Percentiles rank a stretch among this genome's conserved stretches.
Evolutionary conservation across 768 basidiomycete genomes (phyloP).

Genomic region (Daedalea quercina): DNA sequence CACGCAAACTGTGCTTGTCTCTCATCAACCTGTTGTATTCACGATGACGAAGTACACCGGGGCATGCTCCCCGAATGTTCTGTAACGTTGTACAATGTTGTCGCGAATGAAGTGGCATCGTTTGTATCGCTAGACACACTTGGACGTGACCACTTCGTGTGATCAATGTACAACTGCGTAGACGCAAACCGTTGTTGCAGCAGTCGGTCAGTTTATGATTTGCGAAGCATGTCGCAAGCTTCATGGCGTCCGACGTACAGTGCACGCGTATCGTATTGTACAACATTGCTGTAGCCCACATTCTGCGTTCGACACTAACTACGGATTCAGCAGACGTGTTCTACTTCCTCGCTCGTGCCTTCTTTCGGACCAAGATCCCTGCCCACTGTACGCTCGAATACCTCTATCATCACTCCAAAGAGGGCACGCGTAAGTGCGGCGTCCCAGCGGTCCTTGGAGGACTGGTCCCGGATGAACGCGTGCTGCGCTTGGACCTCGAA

Average conservation of each 20-base stretch:
- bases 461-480: slow-evolving; percentile 91
- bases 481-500: slow-evolving; percentile 97
- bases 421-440: slow-evolving; percentile 79
- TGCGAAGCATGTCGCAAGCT: no score
- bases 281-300: no score
- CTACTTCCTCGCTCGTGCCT: slow-evolving; percentile 38
- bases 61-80: slow-evolving; percentile 24
- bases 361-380: slow-evolving; percentile 75
- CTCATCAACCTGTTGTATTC: slow-evolving; percentile 29
- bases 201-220: no score
- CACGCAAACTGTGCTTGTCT: slow-evolving; percentile 25
- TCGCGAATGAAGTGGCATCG: slow-evolving; percentile 21
- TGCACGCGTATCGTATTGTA: no score
- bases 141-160: no score
- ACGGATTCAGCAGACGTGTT: slow-evolving; percentile 65
- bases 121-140: slow-evolving; percentile 2
- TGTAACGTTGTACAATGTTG: slow-evolving; percentile 21
- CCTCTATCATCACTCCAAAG: slow-evolving; percentile 86
- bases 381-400: slow-evolving; percentile 84
- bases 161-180: no score
- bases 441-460: slow-evolving; percentile 93
- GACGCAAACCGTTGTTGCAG: no score
- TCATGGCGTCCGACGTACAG: no score
- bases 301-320: no score
- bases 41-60: slow-evolving; percentile 26